These are phyloP conservation scores for Xerocomus cyaneibrunnescens DNA, from an alignment of 1,284 basidiomycete species.

Conservation along the genomic window DNA sequence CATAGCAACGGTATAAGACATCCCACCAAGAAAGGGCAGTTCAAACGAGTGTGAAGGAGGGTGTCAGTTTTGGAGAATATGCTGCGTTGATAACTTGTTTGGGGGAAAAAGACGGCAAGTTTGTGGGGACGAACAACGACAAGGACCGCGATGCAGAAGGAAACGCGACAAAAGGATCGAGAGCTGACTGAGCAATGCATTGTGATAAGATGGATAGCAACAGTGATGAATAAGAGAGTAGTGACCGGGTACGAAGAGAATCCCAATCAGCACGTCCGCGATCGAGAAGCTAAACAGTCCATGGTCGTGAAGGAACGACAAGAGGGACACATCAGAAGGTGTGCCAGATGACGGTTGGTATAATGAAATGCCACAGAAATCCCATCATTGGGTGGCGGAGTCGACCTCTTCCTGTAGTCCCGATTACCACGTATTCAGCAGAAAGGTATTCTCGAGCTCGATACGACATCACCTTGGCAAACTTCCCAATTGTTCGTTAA, in stretches of 20 bases:
- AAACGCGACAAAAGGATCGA: conserved; percentile 25
- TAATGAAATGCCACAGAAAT: conserved; percentile 29
- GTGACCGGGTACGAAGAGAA: conserved; percentile 17
- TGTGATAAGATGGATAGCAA: conserved; percentile 29
- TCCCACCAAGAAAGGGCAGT: conserved; percentile 28
- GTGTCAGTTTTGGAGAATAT: conserved; percentile 27
- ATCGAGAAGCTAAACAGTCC: conserved; percentile 20
- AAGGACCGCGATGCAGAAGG: conserved; percentile 25
- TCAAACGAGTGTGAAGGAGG: conserved; percentile 33
- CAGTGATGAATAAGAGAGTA: conserved; percentile 17
- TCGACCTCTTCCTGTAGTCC: conserved; percentile 24
- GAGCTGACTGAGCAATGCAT: conserved; percentile 25
- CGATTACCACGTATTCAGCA: conserved; percentile 18
- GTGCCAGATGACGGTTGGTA: conserved; percentile 31
- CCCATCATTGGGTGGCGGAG: conserved; percentile 26
- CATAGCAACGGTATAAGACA: conserved; percentile 37
- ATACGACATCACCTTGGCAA: conserved; percentile 32
- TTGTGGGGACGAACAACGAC: conserved; percentile 20
- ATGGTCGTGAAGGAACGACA: conserved; percentile 19
- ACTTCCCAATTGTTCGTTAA: conserved; percentile 14
- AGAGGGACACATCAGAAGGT: conserved; percentile 1
- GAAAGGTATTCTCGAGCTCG: conserved; percentile 15
- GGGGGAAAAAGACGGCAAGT: conserved; percentile 13
- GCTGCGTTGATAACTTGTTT: conserved; percentile 23
- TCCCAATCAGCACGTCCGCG: conserved; percentile 22